A percentile compares a stretch with the other conserved stretches of the same genome.
phyloP scores from a whole-genome alignment of 176 grass and related monocot species.

The Luzula sylvatica region DNA sequence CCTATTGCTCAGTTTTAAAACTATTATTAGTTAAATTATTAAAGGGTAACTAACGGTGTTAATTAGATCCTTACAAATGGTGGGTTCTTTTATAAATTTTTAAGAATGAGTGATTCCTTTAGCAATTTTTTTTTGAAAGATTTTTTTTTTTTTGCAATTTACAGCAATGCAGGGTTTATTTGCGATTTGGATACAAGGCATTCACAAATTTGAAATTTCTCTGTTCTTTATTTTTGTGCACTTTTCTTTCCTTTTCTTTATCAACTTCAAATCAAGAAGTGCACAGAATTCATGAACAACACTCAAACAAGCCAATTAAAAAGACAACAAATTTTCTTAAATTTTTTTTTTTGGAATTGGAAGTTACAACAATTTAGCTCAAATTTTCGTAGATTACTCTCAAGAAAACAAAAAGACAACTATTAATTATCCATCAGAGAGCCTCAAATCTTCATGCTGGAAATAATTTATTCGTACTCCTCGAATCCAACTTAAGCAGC shows the following conservation, averaged over 20 bases:
- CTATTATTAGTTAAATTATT: too few species aligned
- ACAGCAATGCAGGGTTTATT: too few species aligned
- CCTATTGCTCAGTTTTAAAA: too few species aligned
- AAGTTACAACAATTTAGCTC: slow-evolving; percentile 13
- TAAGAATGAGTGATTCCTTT: too few species aligned
- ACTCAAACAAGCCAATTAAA: slow-evolving; percentile 1
- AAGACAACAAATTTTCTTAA: slow-evolving; percentile 10
- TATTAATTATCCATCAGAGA: not conserved
- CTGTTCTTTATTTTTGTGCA: not conserved
- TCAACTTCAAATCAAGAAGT: not conserved
- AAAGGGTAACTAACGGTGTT: too few species aligned
- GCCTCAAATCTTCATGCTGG: not conserved
- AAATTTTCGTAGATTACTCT: not conserved
- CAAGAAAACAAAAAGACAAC: not conserved
- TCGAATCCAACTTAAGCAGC: not conserved
- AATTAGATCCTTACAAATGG: too few species aligned
- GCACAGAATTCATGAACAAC: too few species aligned
- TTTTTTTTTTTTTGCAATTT: too few species aligned
- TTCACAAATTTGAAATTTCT: too few species aligned
- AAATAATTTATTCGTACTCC: not conserved
- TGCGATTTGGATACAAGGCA: too few species aligned
- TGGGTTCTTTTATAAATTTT: too few species aligned
- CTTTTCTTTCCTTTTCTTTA: not conserved
- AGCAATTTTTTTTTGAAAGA: too few species aligned
- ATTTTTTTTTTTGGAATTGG: not conserved